These are phyloP conservation scores for Corymbia citriodora DNA, from an alignment of 441 rosid genomes.

Conservation along the genomic window DNA sequence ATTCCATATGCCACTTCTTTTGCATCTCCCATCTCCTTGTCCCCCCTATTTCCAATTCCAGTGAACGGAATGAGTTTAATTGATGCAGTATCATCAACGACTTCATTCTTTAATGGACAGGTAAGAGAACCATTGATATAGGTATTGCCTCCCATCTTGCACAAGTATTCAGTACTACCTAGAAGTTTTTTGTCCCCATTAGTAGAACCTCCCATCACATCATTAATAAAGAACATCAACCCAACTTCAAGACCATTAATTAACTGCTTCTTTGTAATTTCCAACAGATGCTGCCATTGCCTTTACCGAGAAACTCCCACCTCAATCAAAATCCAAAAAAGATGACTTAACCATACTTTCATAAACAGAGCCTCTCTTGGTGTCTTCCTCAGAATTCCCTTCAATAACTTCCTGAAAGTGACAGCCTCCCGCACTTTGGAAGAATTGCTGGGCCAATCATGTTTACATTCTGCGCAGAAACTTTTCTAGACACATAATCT, in stretches of 20 bases:
- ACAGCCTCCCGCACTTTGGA: background rate
- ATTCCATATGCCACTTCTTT: conserved; percentile 32
- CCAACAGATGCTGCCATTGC: conserved; percentile 16
- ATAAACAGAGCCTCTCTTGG: background rate
- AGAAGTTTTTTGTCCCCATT: conserved; percentile 2
- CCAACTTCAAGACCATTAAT: conserved; percentile 49
- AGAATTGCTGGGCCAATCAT: background rate
- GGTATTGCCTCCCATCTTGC: conserved; percentile 16
- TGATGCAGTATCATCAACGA: conserved; percentile 60
- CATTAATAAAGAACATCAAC: conserved; percentile 14
- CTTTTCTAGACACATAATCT: background rate
- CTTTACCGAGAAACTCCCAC: background rate
- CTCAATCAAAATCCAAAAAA: background rate
- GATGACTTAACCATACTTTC: background rate
- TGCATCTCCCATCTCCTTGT: conserved; percentile 16
- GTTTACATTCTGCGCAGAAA: background rate
- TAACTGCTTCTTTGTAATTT: conserved; percentile 47
- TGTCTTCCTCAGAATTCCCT: background rate
- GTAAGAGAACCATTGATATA: conserved; percentile 25
- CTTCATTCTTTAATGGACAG: conserved; percentile 41
- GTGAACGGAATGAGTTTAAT: conserved; percentile 31
- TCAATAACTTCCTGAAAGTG: background rate
- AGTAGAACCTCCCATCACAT: background rate
- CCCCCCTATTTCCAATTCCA: conserved; percentile 23
- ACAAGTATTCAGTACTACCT: conserved; percentile 4